Conservation (phyloP, 805 yeast species). For the Candida ulmi region DNA sequence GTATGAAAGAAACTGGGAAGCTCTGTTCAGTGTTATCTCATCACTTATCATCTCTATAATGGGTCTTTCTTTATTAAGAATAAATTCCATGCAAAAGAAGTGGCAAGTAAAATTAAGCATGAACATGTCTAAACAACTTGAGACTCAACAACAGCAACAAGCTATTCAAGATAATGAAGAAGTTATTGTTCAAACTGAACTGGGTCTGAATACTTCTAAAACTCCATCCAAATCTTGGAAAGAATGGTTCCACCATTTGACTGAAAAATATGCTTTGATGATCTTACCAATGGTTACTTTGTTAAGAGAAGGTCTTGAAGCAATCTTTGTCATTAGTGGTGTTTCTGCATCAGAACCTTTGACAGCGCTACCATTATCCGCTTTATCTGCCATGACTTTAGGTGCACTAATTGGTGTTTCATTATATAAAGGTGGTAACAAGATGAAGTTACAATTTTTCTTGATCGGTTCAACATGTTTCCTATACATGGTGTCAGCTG, state of each 20-base stretch:
- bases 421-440: constrained; percentile 75
- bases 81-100: constrained; percentile 77
- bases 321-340: constrained; percentile 88
- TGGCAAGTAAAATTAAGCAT: constrained; percentile 69
- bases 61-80: constrained; percentile 80
- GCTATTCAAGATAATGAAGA: constrained; percentile 13
- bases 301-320: constrained; percentile 87
- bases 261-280: constrained; percentile 62
- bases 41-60: constrained; percentile 75
- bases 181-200: constrained; percentile 12
- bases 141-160: constrained; percentile 9
- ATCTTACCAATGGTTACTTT: constrained; percentile 81
- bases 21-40: constrained; percentile 72
- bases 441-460: constrained; percentile 69
- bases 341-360: constrained; percentile 72
- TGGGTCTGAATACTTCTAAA: constrained; percentile 3
- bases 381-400: constrained; percentile 48
- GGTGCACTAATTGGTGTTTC: constrained; percentile 63
- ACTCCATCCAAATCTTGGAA: constrained; percentile 3
- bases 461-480: constrained; percentile 74
- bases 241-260: constrained; percentile 10
- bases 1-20: constrained; percentile 90
- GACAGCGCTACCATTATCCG: constrained; percentile 59
- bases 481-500: constrained; percentile 81
- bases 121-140: constrained; percentile 44